Evolutionary conservation across 768 basidiomycete genomes (phyloP).

Genomic region (Gautieria morchelliformis): DNA sequence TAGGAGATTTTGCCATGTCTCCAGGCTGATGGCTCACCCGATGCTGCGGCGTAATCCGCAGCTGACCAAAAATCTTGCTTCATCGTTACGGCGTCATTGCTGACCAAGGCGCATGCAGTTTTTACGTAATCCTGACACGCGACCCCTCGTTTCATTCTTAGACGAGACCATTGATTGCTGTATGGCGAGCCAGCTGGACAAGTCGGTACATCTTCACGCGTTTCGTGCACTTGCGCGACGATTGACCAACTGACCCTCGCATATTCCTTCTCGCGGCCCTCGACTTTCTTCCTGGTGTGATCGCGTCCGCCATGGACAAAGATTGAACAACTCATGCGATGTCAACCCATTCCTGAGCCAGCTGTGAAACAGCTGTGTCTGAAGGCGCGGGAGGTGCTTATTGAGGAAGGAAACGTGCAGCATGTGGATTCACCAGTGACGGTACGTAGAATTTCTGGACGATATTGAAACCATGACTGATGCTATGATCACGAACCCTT

Average conservation of each 20-base stretch:
- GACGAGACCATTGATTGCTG: too few species aligned
- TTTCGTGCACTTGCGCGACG: background rate
- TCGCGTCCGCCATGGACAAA: constrained; percentile 42
- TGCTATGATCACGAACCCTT: too few species aligned
- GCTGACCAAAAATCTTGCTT: too few species aligned
- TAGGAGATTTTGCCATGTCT: too few species aligned
- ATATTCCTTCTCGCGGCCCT: background rate
- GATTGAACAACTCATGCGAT: constrained; percentile 87
- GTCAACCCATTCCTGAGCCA: constrained; percentile 92
- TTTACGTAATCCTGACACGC: too few species aligned
- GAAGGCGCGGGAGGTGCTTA: constrained; percentile 92
- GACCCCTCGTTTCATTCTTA: too few species aligned
- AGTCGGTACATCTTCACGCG: background rate
- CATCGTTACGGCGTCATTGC: too few species aligned
- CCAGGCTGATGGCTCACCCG: too few species aligned
- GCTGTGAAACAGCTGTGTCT: constrained; percentile 92
- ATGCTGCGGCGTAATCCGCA: too few species aligned
- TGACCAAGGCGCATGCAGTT: too few species aligned
- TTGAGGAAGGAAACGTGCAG: constrained; percentile 97
- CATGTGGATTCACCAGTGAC: constrained; percentile 94
- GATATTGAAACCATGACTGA: too few species aligned
- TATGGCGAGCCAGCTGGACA: background rate
- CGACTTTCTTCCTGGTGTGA: background rate
- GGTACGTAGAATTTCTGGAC: constrained; percentile 39
- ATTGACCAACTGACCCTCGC: background rate